These are phyloP conservation scores for Chlorella sp. DNA, from an alignment of 139 green algal species.

Conservation along the genomic window DNA sequence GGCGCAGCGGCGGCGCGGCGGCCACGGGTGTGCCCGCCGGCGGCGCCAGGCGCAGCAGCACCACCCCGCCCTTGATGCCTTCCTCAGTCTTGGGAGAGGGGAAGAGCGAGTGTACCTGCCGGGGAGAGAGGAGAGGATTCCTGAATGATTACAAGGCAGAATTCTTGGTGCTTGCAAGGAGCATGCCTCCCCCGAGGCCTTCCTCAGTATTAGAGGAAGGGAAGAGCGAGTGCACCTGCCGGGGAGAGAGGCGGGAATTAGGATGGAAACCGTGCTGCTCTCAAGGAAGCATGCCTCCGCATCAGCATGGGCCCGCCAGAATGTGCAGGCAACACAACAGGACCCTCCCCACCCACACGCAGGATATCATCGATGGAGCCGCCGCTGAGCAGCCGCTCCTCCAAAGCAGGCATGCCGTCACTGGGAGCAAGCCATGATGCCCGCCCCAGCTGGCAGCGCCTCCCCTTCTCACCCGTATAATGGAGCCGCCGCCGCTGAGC, in stretches of 20 bases:
- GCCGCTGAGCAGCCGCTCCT: conserved; percentile 13
- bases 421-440: too few species aligned
- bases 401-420: too few species aligned
- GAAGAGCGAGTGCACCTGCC: conserved; percentile 48
- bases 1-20: conserved; percentile 23
- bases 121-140: too few species aligned
- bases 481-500: conserved; percentile 5
- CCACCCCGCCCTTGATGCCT: conserved; percentile 46
- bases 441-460: too few species aligned
- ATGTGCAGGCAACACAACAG: neutral
- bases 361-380: neutral
- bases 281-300: too few species aligned
- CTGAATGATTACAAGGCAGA: too few species aligned
- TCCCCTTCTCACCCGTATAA: conserved; percentile 22
- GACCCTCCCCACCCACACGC: neutral
- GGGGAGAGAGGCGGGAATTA: too few species aligned
- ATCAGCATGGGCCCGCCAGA: too few species aligned
- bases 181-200: conserved; percentile 47
- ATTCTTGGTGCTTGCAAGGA: too few species aligned
- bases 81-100: conserved; percentile 42
- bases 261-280: too few species aligned
- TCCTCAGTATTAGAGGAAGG: conserved; percentile 42
- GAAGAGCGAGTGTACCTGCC: conserved; percentile 46
- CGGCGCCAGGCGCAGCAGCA: conserved; percentile 38
- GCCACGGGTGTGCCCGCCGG: neutral